Evolutionary conservation across 2,329 filamentous ascomycete genomes (phyloP).

Genomic region (Calonectria fujianensis): DNA sequence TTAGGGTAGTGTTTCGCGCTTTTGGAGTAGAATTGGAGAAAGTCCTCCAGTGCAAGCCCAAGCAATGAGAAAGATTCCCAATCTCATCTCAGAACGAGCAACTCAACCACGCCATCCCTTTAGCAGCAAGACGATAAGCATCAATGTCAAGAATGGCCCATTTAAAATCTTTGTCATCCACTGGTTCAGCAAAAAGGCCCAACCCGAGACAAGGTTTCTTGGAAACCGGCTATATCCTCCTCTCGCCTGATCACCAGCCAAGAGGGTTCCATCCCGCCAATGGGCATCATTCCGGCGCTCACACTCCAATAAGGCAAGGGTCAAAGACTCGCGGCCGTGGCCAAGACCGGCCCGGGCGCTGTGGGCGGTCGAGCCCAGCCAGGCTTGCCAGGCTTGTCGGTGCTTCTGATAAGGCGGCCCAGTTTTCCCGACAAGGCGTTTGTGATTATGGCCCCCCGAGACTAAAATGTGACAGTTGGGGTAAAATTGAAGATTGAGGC

Average conservation of each 20-base stretch:
- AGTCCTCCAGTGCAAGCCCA: not conserved
- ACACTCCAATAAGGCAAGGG: constrained; percentile 10
- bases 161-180: not conserved
- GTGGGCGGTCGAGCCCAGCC: constrained; percentile 10
- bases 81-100: not conserved
- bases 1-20: not conserved
- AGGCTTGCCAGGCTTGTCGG: not conserved
- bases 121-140: not conserved
- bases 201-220: constrained; percentile 2
- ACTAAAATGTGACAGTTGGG: constrained; percentile 20
- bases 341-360: constrained; percentile 29
- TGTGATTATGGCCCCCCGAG: constrained; percentile 1
- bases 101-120: not conserved
- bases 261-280: not conserved
- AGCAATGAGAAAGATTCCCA: not conserved
- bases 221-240: not conserved
- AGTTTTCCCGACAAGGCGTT: constrained; percentile 7
- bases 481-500: not conserved
- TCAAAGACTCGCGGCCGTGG: not conserved
- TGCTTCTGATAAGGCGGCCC: constrained; percentile 31
- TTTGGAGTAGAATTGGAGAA: not conserved
- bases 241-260: not conserved
- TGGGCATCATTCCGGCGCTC: constrained; percentile 20
- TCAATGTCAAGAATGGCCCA: not conserved
- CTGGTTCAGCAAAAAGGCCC: not conserved